These are phyloP conservation scores for Babesia ovata DNA, from an alignment of 169 alveolate genomes.

Conservation along the genomic window DNA sequence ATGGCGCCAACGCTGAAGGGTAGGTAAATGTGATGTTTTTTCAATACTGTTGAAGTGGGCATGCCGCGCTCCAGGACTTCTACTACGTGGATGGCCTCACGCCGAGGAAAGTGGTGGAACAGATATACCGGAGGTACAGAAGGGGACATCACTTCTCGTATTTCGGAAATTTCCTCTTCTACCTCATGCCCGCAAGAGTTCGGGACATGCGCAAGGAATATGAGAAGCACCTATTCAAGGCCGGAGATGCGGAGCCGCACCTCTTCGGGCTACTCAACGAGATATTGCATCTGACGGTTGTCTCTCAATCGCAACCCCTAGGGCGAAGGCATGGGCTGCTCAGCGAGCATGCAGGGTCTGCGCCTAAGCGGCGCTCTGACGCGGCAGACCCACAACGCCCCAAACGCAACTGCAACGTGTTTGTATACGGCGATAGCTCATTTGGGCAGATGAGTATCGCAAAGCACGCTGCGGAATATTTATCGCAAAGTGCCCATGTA, in stretches of 20 bases:
- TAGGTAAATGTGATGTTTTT: too few species aligned
- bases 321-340: not conserved
- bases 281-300: slow-evolving; percentile 13
- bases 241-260: slow-evolving; percentile 30
- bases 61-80: slow-evolving; percentile 19
- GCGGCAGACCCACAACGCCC: not conserved
- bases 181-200: slow-evolving; percentile 31
- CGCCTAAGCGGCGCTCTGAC: not conserved
- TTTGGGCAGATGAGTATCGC: slow-evolving; percentile 40
- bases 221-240: slow-evolving; percentile 16
- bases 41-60: not conserved
- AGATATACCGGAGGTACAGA: slow-evolving; percentile 26
- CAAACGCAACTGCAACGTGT: slow-evolving; percentile 27
- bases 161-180: slow-evolving; percentile 66
- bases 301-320: not conserved
- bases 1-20: too few species aligned
- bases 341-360: not conserved
- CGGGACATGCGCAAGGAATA: slow-evolving; percentile 10
- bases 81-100: slow-evolving; percentile 48
- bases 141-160: slow-evolving; percentile 37
- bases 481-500: slow-evolving; percentile 28
- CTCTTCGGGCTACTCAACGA: slow-evolving; percentile 47
- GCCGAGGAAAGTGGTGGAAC: slow-evolving; percentile 6
- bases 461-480: slow-evolving; percentile 22
- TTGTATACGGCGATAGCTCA: slow-evolving; percentile 49